Base-by-base conservation (phyloP, 2,329 filamentous ascomycete species). In the Aspergillus sp. region DNA sequence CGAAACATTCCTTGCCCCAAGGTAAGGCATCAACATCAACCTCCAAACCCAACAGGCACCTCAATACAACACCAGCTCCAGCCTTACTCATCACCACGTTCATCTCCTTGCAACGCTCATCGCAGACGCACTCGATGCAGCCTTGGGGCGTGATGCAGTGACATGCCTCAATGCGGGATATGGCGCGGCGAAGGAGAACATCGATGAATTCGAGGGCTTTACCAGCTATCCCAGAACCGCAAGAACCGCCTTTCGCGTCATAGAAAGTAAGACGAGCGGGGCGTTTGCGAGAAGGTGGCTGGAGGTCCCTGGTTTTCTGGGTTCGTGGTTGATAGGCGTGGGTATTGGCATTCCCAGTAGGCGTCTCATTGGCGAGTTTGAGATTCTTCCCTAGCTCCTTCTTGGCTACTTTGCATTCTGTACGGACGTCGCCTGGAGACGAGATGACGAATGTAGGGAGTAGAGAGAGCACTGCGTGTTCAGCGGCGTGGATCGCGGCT, bases 171-270 rank as follows among this genome's bases (percentile, higher is more conserved):
- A 97, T 83, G 6, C 93, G 77, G 48, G 81, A 76, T 33, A 93
- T 78, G 0, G 90, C 91, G 61, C 90, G 85, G 17, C 73, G 73
- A 1, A 97, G 76, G 30, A 97, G 72, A 30, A 85, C 65, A 60
- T 95, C 89, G 17, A 95, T 77, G 61, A 95, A 94, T 60, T 97
- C 91, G 60, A 97, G 97, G 0, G 90, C 91, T 64, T 95, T 96
- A 35, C 85, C 87, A 52, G 86, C 89, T 57, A 96, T 94, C 0
- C 93, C 93, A 0, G 82, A 86, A 0, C 91, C 91, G 39, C 81
- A 80, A 0, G 86, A 79, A 0, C 91, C 91, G 6, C 93, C 93
- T 68, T 95, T 95, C 2, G 89, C 85, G 64, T 97, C 93, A 68
- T 97, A 98, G 61, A 98, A 95, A 0, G 89, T 95, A 43, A 98